Conservation (phyloP, 2,329 filamentous ascomycete species). For the Mycogone perniciosa region DNA sequence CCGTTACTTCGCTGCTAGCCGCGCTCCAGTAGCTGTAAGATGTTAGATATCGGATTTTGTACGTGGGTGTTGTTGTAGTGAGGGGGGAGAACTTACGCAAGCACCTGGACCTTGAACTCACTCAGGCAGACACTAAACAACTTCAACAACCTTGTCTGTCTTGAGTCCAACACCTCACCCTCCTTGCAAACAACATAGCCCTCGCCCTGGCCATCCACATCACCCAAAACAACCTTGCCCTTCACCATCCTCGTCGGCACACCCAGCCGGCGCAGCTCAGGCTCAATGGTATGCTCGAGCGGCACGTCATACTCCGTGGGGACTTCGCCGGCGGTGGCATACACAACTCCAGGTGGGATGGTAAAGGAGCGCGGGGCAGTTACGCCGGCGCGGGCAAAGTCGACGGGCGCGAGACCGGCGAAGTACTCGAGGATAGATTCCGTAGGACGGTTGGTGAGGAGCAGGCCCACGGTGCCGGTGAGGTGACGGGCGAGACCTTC, state of each 20-base stretch:
- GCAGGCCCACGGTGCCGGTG: constrained; percentile 75
- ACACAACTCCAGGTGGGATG: constrained; percentile 77
- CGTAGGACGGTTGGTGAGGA: constrained; percentile 78
- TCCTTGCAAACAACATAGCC: constrained; percentile 77
- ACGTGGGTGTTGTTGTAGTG: neutral
- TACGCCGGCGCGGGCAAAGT: constrained; percentile 87
- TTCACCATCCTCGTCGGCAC: constrained; percentile 84
- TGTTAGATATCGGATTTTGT: neutral
- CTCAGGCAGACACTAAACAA: constrained; percentile 85
- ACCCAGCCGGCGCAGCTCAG: constrained; percentile 79
- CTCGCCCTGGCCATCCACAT: constrained; percentile 45
- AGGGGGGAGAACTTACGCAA: constrained; percentile 52
- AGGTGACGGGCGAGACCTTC: constrained; percentile 64
- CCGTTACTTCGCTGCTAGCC: constrained; percentile 52
- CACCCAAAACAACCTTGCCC: constrained; percentile 73
- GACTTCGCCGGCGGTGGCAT: constrained; percentile 74
- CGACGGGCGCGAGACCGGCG: constrained; percentile 62
- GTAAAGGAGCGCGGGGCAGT: constrained; percentile 67
- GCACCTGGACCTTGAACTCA: constrained; percentile 77
- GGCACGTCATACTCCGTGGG: constrained; percentile 76
- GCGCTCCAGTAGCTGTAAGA: constrained; percentile 53
- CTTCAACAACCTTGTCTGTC: constrained; percentile 91
- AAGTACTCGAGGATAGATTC: constrained; percentile 67
- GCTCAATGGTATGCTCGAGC: constrained; percentile 82
- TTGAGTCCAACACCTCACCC: constrained; percentile 77